Conservation (phyloP, 257 asterid species). For the Mitragyna speciosa region DNA sequence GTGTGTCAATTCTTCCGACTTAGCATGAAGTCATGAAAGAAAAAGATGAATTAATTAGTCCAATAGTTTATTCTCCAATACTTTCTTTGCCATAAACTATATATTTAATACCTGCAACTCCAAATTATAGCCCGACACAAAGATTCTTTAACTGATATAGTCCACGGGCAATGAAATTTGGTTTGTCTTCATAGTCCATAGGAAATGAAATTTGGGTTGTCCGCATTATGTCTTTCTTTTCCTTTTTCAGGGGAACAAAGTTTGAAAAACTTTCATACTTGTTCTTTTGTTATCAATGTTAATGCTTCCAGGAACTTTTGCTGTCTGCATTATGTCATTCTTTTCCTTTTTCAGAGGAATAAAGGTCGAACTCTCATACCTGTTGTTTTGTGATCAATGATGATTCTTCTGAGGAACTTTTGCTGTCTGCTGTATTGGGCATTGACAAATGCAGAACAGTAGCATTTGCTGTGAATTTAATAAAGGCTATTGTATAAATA, state of each 20-base stretch:
- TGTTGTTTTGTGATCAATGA: constrained; percentile 4
- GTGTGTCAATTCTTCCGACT: constrained; percentile 2
- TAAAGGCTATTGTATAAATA: background rate
- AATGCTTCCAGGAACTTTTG: background rate
- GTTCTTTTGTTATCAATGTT: constrained; percentile 2
- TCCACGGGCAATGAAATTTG: background rate
- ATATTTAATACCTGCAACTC: background rate
- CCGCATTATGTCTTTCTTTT: background rate
- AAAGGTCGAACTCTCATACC: background rate
- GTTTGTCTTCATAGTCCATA: background rate
- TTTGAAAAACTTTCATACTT: background rate
- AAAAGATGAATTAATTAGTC: background rate
- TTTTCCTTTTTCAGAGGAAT: no score
- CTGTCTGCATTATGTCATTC: background rate
- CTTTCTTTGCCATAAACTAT: background rate
- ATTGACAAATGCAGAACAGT: background rate
- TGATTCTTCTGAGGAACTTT: background rate
- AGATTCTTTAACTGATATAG: background rate
- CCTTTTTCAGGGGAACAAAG: constrained; percentile 3
- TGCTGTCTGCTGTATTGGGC: background rate
- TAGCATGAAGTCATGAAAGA: constrained; percentile 10
- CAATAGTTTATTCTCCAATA: constrained; percentile 1
- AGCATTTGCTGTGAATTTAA: background rate
- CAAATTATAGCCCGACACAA: background rate
- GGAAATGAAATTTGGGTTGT: background rate